Percentiles rank a stretch among this genome's conserved stretches.
phyloP scores from a whole-genome alignment of 371 early-diverging fungal genomes.

The Mortierella sp. region DNA sequence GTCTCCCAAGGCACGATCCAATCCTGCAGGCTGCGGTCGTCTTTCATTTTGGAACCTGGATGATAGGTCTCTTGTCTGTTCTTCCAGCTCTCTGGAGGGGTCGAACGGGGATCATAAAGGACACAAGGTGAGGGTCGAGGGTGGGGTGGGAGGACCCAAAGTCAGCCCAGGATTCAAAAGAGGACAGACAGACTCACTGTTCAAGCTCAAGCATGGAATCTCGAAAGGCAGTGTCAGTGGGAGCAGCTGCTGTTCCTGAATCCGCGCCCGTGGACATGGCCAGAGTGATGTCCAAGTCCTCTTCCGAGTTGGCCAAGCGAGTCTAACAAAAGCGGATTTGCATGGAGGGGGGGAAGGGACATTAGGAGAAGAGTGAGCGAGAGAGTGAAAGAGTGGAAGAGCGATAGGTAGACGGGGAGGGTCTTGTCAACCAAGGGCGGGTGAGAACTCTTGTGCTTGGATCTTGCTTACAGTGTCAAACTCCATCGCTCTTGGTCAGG shows the following conservation, averaged over 20 bases:
- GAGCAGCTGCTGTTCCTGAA: background rate
- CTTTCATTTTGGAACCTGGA: conserved; percentile 32
- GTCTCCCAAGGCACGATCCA: conserved; percentile 35
- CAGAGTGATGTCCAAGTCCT: conserved; percentile 32
- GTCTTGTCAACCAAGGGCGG: too few relatives aligned
- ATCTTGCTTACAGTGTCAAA: conserved; percentile 24
- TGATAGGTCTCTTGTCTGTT: conserved; percentile 39
- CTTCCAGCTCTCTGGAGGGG: conserved; percentile 39
- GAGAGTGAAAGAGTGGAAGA: background rate
- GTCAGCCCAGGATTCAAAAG: background rate
- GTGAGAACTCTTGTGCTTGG: too few relatives aligned
- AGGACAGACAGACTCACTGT: conserved; percentile 18
- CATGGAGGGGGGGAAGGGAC: too few relatives aligned
- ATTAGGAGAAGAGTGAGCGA: background rate
- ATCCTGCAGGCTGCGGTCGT: conserved; percentile 38
- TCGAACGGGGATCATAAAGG: too few relatives aligned
- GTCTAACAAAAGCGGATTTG: too few relatives aligned
- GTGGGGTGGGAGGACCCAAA: too few relatives aligned
- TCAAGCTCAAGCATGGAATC: conserved; percentile 40
- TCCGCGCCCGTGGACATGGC: background rate
- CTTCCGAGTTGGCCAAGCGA: conserved; percentile 24
- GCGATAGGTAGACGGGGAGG: too few relatives aligned
- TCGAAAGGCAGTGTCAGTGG: background rate
- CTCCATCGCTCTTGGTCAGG: conserved; percentile 10
- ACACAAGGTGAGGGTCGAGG: too few relatives aligned